phyloP scores from a whole-genome alignment of 2,329 filamentous ascomycete genomes.

The Sporothrix phasma region DNA sequence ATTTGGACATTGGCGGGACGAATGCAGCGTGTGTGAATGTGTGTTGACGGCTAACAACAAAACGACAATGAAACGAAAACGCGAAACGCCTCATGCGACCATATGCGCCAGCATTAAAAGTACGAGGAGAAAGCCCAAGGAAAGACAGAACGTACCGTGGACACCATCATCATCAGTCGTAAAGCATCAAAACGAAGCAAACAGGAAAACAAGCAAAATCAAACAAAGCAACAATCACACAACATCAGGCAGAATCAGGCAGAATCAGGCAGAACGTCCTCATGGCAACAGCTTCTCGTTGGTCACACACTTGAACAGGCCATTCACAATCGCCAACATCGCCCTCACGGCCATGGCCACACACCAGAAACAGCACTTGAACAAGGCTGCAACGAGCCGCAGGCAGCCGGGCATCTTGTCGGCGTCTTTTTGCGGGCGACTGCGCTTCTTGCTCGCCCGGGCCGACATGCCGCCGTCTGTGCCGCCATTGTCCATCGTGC shows the following conservation, averaged over 20 bases:
- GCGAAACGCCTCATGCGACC: not conserved
- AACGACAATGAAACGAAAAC: not conserved
- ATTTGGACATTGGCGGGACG: not conserved
- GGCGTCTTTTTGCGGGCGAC: conserved; percentile 19
- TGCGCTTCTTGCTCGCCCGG: not conserved
- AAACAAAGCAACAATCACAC: not conserved
- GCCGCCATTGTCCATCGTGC: conserved; percentile 5
- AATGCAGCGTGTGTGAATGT: not conserved
- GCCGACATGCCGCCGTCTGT: not conserved
- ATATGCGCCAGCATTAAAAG: not conserved
- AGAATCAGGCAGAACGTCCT: not conserved
- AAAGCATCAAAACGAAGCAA: not conserved
- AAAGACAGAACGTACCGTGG: no score
- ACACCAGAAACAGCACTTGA: conserved; percentile 50
- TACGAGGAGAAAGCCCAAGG: no score
- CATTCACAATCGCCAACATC: conserved; percentile 39
- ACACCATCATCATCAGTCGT: not conserved
- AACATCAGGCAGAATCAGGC: no score
- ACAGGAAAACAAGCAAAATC: not conserved
- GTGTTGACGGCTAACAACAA: not conserved
- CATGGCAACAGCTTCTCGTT: conserved; percentile 28
- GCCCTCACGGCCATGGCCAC: conserved; percentile 47
- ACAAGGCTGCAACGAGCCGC: conserved; percentile 40
- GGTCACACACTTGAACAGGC: conserved; percentile 41
- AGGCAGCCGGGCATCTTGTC: conserved; percentile 42